Conservation (phyloP, 2,329 filamentous ascomycete species). For the Xylaria hypoxylon region DNA sequence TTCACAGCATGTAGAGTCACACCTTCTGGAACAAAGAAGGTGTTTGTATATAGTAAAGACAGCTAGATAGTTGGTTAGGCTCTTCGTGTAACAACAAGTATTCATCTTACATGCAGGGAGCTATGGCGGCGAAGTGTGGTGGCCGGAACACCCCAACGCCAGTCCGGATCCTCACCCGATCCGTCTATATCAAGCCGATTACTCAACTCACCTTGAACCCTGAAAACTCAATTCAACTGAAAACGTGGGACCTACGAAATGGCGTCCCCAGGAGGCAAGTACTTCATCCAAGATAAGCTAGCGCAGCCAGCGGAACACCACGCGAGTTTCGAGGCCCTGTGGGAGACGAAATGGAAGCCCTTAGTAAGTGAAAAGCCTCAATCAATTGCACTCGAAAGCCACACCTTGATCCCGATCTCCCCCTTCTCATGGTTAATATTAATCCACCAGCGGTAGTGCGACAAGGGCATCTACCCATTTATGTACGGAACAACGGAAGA, state of each 20-base stretch:
- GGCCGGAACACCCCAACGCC: slow-evolving; percentile 11
- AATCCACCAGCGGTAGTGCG: slow-evolving; percentile 38
- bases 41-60: no score
- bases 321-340: slow-evolving; percentile 47
- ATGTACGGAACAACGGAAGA: slow-evolving; percentile 50
- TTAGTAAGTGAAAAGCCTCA: slow-evolving; percentile 35
- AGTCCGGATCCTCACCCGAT: slow-evolving; percentile 2
- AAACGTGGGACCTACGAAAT: slow-evolving; percentile 38
- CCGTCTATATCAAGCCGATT: no score
- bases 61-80: no score
- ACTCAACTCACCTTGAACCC: no score
- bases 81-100: no score
- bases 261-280: slow-evolving; percentile 46
- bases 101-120: no score
- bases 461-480: slow-evolving; percentile 53
- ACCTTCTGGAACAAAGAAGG: no score
- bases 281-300: slow-evolving; percentile 48
- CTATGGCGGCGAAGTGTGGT: no score
- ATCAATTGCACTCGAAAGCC: neutral
- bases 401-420: neutral
- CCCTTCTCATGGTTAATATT: neutral
- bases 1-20: no score
- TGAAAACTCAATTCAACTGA: no score
- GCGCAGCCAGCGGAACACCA: slow-evolving; percentile 43
- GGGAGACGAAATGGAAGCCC: slow-evolving; percentile 50